Percentiles rank a stretch among this genome's conserved stretches.
Evolutionary conservation across 768 basidiomycete species (phyloP).

Genomic region (Boletus subparvulus): DNA sequence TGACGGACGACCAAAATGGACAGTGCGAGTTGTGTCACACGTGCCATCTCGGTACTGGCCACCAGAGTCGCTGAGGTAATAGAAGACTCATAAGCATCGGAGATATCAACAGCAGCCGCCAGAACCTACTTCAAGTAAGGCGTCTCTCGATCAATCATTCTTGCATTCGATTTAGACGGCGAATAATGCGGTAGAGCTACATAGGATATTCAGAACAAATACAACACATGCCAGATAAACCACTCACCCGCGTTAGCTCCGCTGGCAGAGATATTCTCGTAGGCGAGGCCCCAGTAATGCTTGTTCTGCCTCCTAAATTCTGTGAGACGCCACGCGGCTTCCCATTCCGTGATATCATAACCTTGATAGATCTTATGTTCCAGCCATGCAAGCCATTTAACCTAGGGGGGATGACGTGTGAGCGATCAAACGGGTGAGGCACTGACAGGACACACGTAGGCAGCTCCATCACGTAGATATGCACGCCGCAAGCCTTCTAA

Average conservation of each 20-base stretch:
- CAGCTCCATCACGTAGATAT: constrained; percentile 87
- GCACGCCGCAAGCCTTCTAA: constrained; percentile 80
- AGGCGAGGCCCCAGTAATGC: constrained; percentile 81
- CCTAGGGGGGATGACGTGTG: constrained; percentile 36
- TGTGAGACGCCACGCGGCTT: constrained; percentile 81
- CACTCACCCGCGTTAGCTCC: constrained; percentile 78
- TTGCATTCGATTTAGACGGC: constrained; percentile 66
- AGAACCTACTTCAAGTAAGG: constrained; percentile 84
- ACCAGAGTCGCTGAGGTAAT: constrained; percentile 75
- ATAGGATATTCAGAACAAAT: background rate
- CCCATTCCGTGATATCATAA: constrained; percentile 88
- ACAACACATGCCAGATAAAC: background rate
- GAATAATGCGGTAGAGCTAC: constrained; percentile 89
- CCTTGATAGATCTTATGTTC: constrained; percentile 75
- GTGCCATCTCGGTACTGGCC: constrained; percentile 91
- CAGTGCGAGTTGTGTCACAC: constrained; percentile 77
- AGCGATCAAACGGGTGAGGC: constrained; percentile 2
- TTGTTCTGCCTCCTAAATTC: constrained; percentile 71
- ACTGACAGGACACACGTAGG: constrained; percentile 56
- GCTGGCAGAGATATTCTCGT: constrained; percentile 85
- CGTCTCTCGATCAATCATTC: constrained; percentile 69
- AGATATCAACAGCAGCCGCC: constrained; percentile 8
- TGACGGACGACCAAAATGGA: constrained; percentile 88
- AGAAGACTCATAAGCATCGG: constrained; percentile 13
- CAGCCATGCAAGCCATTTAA: constrained; percentile 88